Evolutionary conservation across 495 filamentous ascomycete genomes (phyloP).

Genomic region (Alectoria sarmentosa): DNA sequence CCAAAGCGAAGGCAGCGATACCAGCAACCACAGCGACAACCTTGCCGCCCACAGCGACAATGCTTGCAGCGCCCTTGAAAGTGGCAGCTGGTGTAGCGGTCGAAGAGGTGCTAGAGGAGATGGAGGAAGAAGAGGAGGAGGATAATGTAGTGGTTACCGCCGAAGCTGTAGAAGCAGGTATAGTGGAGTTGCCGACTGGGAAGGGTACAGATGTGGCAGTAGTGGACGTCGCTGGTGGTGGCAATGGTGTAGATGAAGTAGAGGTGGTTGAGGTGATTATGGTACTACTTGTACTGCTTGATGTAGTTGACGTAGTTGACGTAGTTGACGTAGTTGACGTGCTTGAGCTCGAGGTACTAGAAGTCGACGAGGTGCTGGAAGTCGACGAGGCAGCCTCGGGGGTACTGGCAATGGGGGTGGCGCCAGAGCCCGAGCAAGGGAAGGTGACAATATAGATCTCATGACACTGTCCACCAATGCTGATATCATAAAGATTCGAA

Average conservation of each 20-base stretch:
- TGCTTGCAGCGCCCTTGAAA: constrained; percentile 8
- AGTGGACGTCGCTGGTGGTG: background rate
- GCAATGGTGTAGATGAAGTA: constrained; percentile 1
- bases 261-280: background rate
- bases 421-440: constrained; percentile 1
- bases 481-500: constrained; percentile 54
- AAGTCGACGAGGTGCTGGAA: background rate
- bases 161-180: background rate
- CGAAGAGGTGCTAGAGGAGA: background rate
- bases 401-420: background rate
- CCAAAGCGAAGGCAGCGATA: constrained; percentile 15
- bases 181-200: constrained; percentile 16
- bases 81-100: constrained; percentile 1
- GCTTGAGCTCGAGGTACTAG: too few species aligned
- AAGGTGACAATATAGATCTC: constrained; percentile 44
- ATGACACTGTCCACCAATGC: constrained; percentile 45
- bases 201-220: constrained; percentile 2
- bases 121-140: background rate
- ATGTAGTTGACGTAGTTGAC: too few species aligned
- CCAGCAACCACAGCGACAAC: constrained; percentile 10
- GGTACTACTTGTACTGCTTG: background rate
- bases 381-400: background rate
- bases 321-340: too few species aligned
- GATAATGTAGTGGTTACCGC: background rate
- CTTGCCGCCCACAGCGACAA: constrained; percentile 7